Evolutionary conservation across 2,329 filamentous ascomycete species (phyloP), one percentile per base, ranked within the genome.

Genomic region (Elsinoe australis): DNA sequence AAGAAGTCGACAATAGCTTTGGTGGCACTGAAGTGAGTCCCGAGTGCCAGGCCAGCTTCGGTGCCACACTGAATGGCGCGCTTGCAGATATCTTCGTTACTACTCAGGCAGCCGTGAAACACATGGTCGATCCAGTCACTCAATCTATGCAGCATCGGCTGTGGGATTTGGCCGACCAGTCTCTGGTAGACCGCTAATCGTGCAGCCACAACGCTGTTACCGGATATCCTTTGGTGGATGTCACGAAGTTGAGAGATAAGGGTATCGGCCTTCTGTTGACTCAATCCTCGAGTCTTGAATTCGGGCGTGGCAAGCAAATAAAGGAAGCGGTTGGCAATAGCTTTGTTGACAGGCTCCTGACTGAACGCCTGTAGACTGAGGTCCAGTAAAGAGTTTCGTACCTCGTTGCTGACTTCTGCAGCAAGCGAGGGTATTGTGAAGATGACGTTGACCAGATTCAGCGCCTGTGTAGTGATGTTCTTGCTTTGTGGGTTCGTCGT

Each of bases 81-180:
- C 4, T 71, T 71, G 38, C 87, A 78, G 36, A 90, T 83, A 32
- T 95, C 87, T 57, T 82, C 83, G 41, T 88, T 70, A 24, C 71
- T 79, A 63, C 87, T 88, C 31, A 94, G 73, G 73, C 95, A 82
- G 42, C 87, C 87, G 15, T 80, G 80, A 54, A 96, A 80, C 15
- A 95, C 70, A 61, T 94, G 83, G 45, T 83, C 75, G 41, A 95
- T 71, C 90, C 92, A 98, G 51, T 86, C 75, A 2, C 76, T 72
- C 49, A 76, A 70, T 33, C 87, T 80, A 18, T 74, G 68, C 12
- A 81, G 67, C 82, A 98, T 94, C 17, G 79, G 70, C 14, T 72
- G 66, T 44, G 76, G 82, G 3, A 80, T 78, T 64, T 94, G 85
- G 51, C 78, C 76, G 18, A 95, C 66, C 1, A 98, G 71, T 47